Base-by-base conservation (phyloP, 306 rosid genomes). In the Luffa acutangula region DNA sequence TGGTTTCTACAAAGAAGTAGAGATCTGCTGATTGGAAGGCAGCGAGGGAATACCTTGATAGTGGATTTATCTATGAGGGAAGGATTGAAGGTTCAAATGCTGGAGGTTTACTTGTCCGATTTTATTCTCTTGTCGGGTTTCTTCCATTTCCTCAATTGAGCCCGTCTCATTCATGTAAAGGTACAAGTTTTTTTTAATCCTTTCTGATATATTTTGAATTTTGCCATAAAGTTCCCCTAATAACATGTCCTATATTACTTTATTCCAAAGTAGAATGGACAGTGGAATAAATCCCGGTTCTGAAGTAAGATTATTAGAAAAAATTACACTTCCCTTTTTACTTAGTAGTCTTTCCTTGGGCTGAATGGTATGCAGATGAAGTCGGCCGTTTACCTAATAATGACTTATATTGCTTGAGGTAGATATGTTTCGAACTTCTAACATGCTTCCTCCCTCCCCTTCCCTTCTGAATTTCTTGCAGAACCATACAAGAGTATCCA, bases 21-120 rank as follows among this genome's bases (percentile, higher is more conserved):
- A 91, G 82, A 85, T 92, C 96, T 84, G 91, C 89, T 78, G 97
- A 91, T 89, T 94, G 97, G 98, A 87, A 92, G 84, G 85, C 87
- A 80, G 98, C 95, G 58, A 89, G 67, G 79, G 81, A 82, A 66
- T 90, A 87, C 81, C 79, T 51, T 75, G 96, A 88, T 6, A 85
- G 88, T 78, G 91, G 91, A 70, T 80, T 85, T 83, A 78, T 91
- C 59, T 91, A 82, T 45, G 85, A 90, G 76, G 97, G 95, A 9
- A 87, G 92, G 87, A 80, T 94, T 84, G 97, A 92, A 86, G 91
- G 90, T 34, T 84, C 76, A 73, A 94, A 94, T 39, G 58, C 83
- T 64, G 98, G 98, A 78, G 98, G 98, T 76, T 77, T 94, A 53
- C 83, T 86, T 34, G 46, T 94, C 78, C 88, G 92, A 3, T 91